These are phyloP conservation scores for Colletotrichum tofieldiae DNA, from an alignment of 2,329 filamentous ascomycete species.

Conservation along the genomic window DNA sequence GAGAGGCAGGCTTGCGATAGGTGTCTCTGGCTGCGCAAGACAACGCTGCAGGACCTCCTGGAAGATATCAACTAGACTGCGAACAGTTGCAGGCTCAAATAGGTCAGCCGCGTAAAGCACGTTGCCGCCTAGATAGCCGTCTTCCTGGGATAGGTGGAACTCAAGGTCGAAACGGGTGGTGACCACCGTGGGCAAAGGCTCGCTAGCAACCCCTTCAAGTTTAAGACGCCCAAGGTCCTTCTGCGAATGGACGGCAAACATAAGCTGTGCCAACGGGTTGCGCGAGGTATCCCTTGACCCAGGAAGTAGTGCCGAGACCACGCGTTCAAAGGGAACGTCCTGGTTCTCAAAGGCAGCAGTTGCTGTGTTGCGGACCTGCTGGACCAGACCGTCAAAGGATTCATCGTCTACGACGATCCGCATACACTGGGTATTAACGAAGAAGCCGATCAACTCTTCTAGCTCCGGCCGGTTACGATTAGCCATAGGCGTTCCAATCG, in stretches of 20 bases:
- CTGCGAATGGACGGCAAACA: conserved; percentile 31
- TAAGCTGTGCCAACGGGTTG: conserved; percentile 27
- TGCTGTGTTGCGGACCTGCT: conserved; percentile 41
- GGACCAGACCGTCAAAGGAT: conserved; percentile 43
- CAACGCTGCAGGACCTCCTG: neutral
- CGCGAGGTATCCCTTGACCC: conserved; percentile 22
- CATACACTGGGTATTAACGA: conserved; percentile 49
- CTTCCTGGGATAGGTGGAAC: conserved; percentile 47
- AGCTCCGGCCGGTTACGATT: conserved; percentile 27
- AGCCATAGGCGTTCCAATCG: conserved; percentile 42
- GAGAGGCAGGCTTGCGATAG: neutral
- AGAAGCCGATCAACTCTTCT: conserved; percentile 45
- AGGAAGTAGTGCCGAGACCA: conserved; percentile 16
- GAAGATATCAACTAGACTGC: neutral
- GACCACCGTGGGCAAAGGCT: conserved; percentile 2
- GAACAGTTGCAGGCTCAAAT: conserved; percentile 30
- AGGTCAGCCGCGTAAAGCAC: conserved; percentile 46
- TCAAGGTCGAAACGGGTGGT: conserved; percentile 30
- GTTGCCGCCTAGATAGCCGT: conserved; percentile 29
- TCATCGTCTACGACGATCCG: conserved; percentile 42
- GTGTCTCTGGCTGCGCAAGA: conserved; percentile 29
- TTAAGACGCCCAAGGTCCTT: conserved; percentile 6
- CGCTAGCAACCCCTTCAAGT: conserved; percentile 12
- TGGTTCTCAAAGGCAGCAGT: conserved; percentile 44
- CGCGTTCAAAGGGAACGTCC: conserved; percentile 39